Evolutionary conservation across 2,329 filamentous ascomycete genomes (phyloP).

Genomic region (Lachnellula suecica): DNA sequence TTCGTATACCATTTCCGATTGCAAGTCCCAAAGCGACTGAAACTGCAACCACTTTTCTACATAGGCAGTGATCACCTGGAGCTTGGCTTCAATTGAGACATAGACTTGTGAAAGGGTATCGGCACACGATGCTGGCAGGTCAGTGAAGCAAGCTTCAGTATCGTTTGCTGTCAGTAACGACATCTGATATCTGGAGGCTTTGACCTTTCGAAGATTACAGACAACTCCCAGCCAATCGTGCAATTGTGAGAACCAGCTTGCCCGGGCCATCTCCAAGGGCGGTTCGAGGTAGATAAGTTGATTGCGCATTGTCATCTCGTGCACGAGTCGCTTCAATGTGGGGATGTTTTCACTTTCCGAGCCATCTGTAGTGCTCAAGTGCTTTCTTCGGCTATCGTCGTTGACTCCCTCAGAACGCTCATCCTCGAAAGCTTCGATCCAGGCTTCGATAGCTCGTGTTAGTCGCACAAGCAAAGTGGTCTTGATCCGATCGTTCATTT

Average conservation of each 20-base stretch:
- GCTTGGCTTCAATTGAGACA: constrained; percentile 76
- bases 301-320: constrained; percentile 96
- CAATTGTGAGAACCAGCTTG: constrained; percentile 89
- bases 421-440: constrained; percentile 83
- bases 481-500: constrained; percentile 85
- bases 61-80: constrained; percentile 77
- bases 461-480: constrained; percentile 76
- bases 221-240: constrained; percentile 92
- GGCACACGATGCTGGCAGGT: constrained; percentile 82
- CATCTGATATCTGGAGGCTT: constrained; percentile 94
- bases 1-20: constrained; percentile 93
- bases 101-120: constrained; percentile 79
- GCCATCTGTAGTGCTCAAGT: constrained; percentile 42
- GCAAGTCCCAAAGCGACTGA: constrained; percentile 96
- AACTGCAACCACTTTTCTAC: constrained; percentile 99
- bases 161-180: constrained; percentile 67
- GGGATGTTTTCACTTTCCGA: constrained; percentile 52
- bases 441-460: constrained; percentile 78
- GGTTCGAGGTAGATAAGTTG: constrained; percentile 97
- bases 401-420: constrained; percentile 40
- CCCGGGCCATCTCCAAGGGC: constrained; percentile 85
- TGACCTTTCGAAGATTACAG: constrained; percentile 90
- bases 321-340: constrained; percentile 70
- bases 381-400: constrained; percentile 53
- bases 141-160: constrained; percentile 72